Percentiles rank a stretch among this genome's conserved stretches.
Evolutionary conservation across 257 asterid species (phyloP).

Genomic region (Solanum chaucha): DNA sequence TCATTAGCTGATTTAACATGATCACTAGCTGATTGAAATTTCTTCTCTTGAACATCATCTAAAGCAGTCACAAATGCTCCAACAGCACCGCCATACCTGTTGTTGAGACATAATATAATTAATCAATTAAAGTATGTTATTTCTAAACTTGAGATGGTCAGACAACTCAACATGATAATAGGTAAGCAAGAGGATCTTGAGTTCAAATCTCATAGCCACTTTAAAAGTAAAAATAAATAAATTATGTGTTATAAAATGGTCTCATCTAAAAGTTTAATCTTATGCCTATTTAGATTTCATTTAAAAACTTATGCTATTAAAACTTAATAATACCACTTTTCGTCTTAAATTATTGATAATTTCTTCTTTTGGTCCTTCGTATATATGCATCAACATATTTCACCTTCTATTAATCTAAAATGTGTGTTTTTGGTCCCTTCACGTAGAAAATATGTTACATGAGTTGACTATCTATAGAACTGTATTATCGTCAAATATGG

Average conservation of each 20-base stretch:
- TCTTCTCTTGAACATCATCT: neutral
- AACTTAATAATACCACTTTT: neutral
- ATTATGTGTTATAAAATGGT: too few species aligned
- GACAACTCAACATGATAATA: neutral
- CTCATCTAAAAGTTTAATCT: neutral
- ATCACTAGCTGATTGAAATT: too few species aligned
- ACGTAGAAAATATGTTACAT: neutral
- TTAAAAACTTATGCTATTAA: neutral
- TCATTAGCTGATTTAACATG: too few species aligned
- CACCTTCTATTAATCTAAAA: neutral
- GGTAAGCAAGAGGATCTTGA: neutral
- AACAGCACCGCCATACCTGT: neutral
- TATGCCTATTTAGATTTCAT: neutral
- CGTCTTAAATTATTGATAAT: neutral
- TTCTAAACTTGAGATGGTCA: neutral
- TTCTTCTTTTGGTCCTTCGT: neutral
- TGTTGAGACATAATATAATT: neutral
- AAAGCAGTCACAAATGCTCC: neutral
- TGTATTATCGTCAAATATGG: neutral
- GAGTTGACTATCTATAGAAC: neutral
- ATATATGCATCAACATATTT: neutral
- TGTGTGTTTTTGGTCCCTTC: neutral
- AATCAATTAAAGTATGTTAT: neutral
- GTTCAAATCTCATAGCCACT: neutral
- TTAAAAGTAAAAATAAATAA: too few species aligned